Conservation (phyloP, 345 rosid genomes). For the Linum usitatissimum region DNA sequence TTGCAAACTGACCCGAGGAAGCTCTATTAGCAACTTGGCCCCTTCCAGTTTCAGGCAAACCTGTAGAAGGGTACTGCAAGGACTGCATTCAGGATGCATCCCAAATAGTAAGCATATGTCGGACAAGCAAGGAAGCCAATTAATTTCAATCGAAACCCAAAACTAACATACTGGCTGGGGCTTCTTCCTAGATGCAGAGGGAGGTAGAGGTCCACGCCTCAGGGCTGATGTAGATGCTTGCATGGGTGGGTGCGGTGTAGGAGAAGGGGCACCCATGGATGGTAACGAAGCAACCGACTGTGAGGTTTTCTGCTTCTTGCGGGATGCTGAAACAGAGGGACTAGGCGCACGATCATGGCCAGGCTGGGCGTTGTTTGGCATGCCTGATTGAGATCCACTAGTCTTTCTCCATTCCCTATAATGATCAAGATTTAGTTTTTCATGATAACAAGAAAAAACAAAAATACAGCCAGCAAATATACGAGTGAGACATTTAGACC, state of each 20-base stretch:
- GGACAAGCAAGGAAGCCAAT: background rate
- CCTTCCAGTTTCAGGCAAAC: conserved; percentile 24
- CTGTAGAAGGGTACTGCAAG: background rate
- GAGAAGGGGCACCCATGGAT: conserved; percentile 65
- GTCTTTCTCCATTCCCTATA: conserved; percentile 90
- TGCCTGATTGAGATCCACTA: conserved; percentile 51
- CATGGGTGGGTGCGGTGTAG: conserved; percentile 58
- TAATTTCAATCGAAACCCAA: conserved; percentile 5
- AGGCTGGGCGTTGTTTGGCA: conserved; percentile 48
- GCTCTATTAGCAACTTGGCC: conserved; percentile 46
- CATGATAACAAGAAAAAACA: conserved; percentile 16
- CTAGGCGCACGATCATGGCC: conserved; percentile 61
- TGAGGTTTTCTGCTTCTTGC: conserved; percentile 73
- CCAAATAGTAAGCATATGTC: conserved; percentile 6
- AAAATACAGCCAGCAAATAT: conserved; percentile 13
- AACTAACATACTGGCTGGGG: conserved; percentile 63
- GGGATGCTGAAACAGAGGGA: conserved; percentile 81
- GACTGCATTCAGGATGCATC: conserved; percentile 21
- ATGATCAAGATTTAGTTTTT: conserved; percentile 16
- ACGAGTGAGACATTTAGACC: conserved; percentile 36
- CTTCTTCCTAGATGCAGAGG: conserved; percentile 59
- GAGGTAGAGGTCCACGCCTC: conserved; percentile 62
- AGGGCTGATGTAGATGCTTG: conserved; percentile 77
- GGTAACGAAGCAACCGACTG: conserved; percentile 61
- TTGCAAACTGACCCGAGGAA: conserved; percentile 24